Base-by-base conservation (phyloP, 768 basidiomycete species). In the Pleurotus tuoliensis region DNA sequence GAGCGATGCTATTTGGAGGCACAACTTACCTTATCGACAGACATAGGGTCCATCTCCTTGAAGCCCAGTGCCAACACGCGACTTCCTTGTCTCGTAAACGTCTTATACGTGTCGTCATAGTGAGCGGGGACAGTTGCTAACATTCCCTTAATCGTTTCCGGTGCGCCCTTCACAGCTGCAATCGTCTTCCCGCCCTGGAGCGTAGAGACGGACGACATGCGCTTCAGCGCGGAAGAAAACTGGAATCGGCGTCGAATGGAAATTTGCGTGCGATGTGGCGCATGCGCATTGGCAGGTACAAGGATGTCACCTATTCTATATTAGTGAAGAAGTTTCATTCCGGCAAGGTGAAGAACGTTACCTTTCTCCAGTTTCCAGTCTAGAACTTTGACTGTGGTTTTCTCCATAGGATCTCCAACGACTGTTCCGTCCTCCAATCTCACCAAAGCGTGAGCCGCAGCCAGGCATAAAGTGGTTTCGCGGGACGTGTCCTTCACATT, bases 381-480 rank as follows among this genome's bases (percentile, higher is more conserved):
- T 25, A 99, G 78, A 2, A 93, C 88, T 59, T 92, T 90, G 5
- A 98, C 76, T 0, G 97, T 96, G 0, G 92, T 95, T 74, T 95
- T 94, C 72, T 99, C 97, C 97, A 99, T 99, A 0, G 97, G 97
- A 68, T 99, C 97, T 3, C 97, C 97, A 43, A 98, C 95, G 38
- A 95, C 75, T 1, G 87, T 88, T 7, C 93, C 96, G 63, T 98
- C 96, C 63, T 99, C 96, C 22, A 99, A 79, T 47, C 90, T 81
- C 39, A 98, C 97, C 9, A 99, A 76, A 0, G 97, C 96, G 65
- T 99, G 97, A 1, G 97, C 95, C 7, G 94, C 86, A 18, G 96
- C 96, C 20, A 99, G 84, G 60, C 92, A 91, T 0, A 89, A 74
- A 3, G 86, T 92, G 0, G 97, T 98, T 61, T 92, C 87, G 48